phyloP scores from a whole-genome alignment of 2,329 filamentous ascomycete species.

The Aspergillus sp. region DNA sequence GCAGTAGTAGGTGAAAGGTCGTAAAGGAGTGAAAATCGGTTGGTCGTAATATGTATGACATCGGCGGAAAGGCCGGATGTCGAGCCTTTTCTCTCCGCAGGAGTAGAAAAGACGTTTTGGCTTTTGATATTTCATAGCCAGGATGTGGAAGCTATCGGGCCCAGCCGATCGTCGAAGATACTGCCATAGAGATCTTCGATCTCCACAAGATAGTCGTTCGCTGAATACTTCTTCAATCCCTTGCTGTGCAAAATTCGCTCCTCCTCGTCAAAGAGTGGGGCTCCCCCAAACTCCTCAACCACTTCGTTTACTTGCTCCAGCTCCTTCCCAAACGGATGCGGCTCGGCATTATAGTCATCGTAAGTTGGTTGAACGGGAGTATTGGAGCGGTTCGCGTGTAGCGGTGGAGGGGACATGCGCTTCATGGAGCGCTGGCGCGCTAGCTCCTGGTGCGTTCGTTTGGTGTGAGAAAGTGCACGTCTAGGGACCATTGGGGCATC shows the following conservation, averaged over 20 bases:
- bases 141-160: constrained; percentile 31
- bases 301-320: constrained; percentile 90
- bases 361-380: constrained; percentile 32
- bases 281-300: constrained; percentile 78
- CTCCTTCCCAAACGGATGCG: constrained; percentile 83
- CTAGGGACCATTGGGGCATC: constrained; percentile 70
- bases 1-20: constrained; percentile 8
- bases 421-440: constrained; percentile 67
- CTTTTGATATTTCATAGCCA: constrained; percentile 39
- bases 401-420: constrained; percentile 46
- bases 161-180: constrained; percentile 55
- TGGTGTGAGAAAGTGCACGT: constrained; percentile 83
- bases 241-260: constrained; percentile 66
- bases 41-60: constrained; percentile 25
- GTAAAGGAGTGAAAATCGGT: constrained; percentile 30
- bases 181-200: constrained; percentile 68
- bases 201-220: constrained; percentile 81
- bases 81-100: constrained; percentile 22
- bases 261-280: constrained; percentile 69
- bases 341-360: constrained; percentile 38
- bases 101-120: neutral
- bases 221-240: constrained; percentile 71
- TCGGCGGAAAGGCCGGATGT: constrained; percentile 14
- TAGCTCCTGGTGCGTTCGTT: constrained; percentile 76
- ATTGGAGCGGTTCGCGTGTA: constrained; percentile 37